A percentile compares a stretch with the other conserved stretches of the same genome.
phyloP scores from a whole-genome alignment of 2,329 filamentous ascomycete genomes.

The Fusarium verrucosum region DNA sequence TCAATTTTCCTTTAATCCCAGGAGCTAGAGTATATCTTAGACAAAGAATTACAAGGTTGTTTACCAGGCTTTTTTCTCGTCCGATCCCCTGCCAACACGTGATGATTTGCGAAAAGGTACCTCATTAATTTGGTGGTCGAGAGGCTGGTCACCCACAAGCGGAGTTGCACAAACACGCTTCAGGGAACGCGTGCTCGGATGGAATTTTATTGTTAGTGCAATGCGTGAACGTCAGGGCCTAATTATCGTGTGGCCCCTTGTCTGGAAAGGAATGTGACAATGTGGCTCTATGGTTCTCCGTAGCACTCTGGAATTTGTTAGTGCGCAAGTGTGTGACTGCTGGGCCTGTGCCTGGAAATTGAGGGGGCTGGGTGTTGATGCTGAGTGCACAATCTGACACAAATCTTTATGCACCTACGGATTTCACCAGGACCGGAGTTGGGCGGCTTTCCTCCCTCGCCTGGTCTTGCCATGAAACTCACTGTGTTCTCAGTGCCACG shows the following conservation, averaged over 20 bases:
- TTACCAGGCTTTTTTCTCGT: neutral
- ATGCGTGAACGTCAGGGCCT: neutral
- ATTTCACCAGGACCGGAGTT: too few relatives aligned
- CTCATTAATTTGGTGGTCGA: too few relatives aligned
- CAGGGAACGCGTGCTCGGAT: neutral
- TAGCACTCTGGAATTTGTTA: neutral
- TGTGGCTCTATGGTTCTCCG: neutral
- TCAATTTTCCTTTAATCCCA: neutral
- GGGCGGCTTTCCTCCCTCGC: too few relatives aligned
- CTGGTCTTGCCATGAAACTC: too few relatives aligned
- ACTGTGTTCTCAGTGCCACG: too few relatives aligned
- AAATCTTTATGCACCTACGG: neutral
- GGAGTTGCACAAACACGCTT: neutral
- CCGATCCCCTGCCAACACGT: too few relatives aligned
- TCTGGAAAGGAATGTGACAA: rapidly evolving
- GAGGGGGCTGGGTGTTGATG: neutral
- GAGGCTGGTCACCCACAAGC: too few relatives aligned
- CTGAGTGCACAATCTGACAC: neutral
- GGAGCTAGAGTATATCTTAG: neutral
- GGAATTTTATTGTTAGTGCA: neutral
- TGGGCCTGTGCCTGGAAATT: neutral
- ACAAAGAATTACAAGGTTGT: neutral
- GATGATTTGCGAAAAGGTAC: too few relatives aligned
- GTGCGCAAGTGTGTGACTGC: neutral
- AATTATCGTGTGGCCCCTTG: neutral